phyloP scores from a whole-genome alignment of 2,329 filamentous ascomycete genomes.

The Claviceps paspali region DNA sequence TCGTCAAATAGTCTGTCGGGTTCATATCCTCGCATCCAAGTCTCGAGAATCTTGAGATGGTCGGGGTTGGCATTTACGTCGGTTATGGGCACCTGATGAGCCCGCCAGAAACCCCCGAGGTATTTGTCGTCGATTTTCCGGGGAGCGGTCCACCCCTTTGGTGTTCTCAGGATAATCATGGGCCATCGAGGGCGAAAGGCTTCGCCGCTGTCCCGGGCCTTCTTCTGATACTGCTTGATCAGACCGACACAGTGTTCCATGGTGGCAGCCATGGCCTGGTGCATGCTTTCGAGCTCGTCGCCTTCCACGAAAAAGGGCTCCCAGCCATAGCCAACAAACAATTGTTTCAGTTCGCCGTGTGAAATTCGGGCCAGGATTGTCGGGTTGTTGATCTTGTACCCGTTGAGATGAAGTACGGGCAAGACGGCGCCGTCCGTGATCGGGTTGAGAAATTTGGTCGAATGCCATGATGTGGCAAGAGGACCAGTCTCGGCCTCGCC shows the following conservation, averaged over 20 bases:
- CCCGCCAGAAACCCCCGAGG: slow-evolving; percentile 62
- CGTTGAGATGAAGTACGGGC: slow-evolving; percentile 64
- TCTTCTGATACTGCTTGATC: slow-evolving; percentile 53
- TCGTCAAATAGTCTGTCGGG: slow-evolving; percentile 56
- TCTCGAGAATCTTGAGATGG: slow-evolving; percentile 53
- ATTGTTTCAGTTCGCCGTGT: slow-evolving; percentile 53
- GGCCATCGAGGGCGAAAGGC: slow-evolving; percentile 60
- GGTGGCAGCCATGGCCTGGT: slow-evolving; percentile 68
- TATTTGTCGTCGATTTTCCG: slow-evolving; percentile 55
- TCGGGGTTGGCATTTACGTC: slow-evolving; percentile 50
- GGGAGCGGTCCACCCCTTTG: slow-evolving; percentile 69
- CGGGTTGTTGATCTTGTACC: slow-evolving; percentile 76
- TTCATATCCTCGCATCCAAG: slow-evolving; percentile 65
- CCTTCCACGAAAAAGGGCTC: slow-evolving; percentile 70
- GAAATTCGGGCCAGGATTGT: slow-evolving; percentile 59
- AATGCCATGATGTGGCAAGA: slow-evolving; percentile 66
- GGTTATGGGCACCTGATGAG: slow-evolving; percentile 64
- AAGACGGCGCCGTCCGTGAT: slow-evolving; percentile 64
- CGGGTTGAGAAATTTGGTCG: slow-evolving; percentile 69
- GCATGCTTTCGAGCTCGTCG: slow-evolving; percentile 57
- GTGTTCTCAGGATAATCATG: slow-evolving; percentile 62
- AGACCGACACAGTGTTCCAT: slow-evolving; percentile 57
- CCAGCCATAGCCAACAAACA: slow-evolving; percentile 66
- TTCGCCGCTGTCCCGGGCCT: slow-evolving; percentile 55
- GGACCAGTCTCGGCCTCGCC: slow-evolving; percentile 72